phyloP scores from a whole-genome alignment of 768 basidiomycete species.

The Serendipita indica region DNA sequence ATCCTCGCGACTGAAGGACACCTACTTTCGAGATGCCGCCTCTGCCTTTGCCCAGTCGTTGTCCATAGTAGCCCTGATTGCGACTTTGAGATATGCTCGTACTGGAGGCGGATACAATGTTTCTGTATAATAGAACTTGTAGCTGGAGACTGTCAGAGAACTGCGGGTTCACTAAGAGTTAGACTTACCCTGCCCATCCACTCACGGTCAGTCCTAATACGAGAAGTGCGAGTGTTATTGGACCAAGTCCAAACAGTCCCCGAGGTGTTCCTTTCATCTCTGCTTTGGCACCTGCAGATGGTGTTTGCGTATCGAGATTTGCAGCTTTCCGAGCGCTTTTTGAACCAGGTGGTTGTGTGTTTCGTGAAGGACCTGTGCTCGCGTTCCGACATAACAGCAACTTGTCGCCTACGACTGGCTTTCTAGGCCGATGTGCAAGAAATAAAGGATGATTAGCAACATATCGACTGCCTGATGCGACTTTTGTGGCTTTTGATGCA shows the following conservation, averaged over 20 bases:
- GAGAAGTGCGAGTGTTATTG: background rate
- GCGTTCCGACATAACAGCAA: too few species aligned
- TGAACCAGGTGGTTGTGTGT: background rate
- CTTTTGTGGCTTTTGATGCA: too few species aligned
- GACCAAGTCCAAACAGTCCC: background rate
- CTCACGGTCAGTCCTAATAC: background rate
- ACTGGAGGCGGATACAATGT: background rate
- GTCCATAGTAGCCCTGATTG: background rate
- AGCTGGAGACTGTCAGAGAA: background rate
- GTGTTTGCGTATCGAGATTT: background rate
- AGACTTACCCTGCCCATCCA: background rate
- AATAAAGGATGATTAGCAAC: too few species aligned
- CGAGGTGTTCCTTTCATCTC: background rate
- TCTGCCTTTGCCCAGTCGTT: background rate
- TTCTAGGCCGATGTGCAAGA: too few species aligned
- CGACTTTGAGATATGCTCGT: background rate
- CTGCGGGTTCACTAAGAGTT: background rate
- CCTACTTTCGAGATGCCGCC: background rate
- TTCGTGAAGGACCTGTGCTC: background rate
- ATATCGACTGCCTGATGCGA: too few species aligned
- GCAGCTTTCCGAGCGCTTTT: background rate
- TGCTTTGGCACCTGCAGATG: background rate
- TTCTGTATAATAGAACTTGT: background rate
- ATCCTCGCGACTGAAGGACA: background rate
- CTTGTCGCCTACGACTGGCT: too few species aligned